Conservation (phyloP, 768 basidiomycete genomes). For the Trametes cubensis region DNA sequence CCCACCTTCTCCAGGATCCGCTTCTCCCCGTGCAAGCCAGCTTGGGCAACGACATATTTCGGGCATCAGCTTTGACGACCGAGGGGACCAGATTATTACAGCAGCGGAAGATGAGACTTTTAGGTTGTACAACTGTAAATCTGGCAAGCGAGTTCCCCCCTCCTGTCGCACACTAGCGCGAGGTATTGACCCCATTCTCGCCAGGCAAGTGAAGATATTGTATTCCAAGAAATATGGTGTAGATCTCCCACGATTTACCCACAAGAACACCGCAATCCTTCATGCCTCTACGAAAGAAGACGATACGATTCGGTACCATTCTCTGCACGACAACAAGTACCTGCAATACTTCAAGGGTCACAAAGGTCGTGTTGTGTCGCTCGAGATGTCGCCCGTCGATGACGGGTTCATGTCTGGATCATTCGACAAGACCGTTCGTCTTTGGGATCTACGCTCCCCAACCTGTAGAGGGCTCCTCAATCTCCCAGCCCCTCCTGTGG, state of each 20-base stretch:
- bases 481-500: slow-evolving; percentile 72
- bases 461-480: slow-evolving; percentile 78
- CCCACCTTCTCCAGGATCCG: slow-evolving; percentile 45
- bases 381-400: slow-evolving; percentile 90
- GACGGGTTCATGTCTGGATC: slow-evolving; percentile 97
- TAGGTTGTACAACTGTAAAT: slow-evolving; percentile 83
- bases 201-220: slow-evolving; percentile 73
- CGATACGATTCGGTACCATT: slow-evolving; percentile 93
- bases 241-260: slow-evolving; percentile 92
- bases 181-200: slow-evolving; percentile 31
- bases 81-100: slow-evolving; percentile 84
- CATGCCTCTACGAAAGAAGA: slow-evolving; percentile 95
- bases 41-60: slow-evolving; percentile 73
- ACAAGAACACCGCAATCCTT: slow-evolving; percentile 81
- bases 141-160: slow-evolving; percentile 81
- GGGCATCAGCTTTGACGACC: slow-evolving; percentile 87
- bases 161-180: too few relatives aligned
- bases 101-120: slow-evolving; percentile 93
- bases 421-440: slow-evolving; percentile 89
- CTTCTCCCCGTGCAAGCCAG: slow-evolving; percentile 32
- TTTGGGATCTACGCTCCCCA: slow-evolving; percentile 91
- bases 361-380: slow-evolving; percentile 82
- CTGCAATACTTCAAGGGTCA: slow-evolving; percentile 96
- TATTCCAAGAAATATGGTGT: slow-evolving; percentile 97
- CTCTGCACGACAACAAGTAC: slow-evolving; percentile 95